A percentile compares a stretch with the other conserved stretches of the same genome.
These are phyloP conservation scores for Hanseniaspora valbyensis DNA, from an alignment of 805 yeast genomes.

Conservation along the genomic window DNA sequence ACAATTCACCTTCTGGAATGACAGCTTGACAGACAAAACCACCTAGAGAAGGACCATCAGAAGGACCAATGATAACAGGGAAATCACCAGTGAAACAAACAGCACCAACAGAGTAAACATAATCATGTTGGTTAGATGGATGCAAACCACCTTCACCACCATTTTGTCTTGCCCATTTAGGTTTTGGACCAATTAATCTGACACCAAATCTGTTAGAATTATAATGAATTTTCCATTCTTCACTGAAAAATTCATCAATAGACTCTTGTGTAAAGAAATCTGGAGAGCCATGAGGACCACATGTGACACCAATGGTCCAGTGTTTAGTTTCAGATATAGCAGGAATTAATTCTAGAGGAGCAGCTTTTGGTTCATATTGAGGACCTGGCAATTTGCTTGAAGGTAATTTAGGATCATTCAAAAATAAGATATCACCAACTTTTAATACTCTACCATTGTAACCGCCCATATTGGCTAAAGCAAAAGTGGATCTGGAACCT, in stretches of 20 bases:
- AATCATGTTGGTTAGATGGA: slow-evolving; percentile 97
- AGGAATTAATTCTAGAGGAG: slow-evolving; percentile 39
- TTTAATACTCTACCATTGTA: slow-evolving; percentile 85
- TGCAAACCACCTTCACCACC: slow-evolving; percentile 98
- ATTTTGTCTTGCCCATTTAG: slow-evolving; percentile 88
- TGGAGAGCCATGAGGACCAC: slow-evolving; percentile 97
- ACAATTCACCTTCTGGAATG: slow-evolving; percentile 89
- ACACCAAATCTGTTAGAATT: slow-evolving; percentile 96
- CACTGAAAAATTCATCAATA: slow-evolving; percentile 59
- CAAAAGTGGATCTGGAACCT: slow-evolving; percentile 94
- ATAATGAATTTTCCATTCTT: slow-evolving; percentile 90
- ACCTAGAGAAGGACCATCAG: slow-evolving; percentile 96
- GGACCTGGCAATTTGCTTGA: slow-evolving; percentile 67
- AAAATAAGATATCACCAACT: slow-evolving; percentile 80
- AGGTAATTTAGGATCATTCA: slow-evolving; percentile 64
- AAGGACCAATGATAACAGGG: slow-evolving; percentile 79
- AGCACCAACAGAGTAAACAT: slow-evolving; percentile 92
- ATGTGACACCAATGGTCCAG: slow-evolving; percentile 87
- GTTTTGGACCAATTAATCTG: slow-evolving; percentile 88
- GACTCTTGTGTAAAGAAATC: slow-evolving; percentile 78
- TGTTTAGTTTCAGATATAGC: slow-evolving; percentile 25
- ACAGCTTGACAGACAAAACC: slow-evolving; percentile 97
- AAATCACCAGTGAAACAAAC: slow-evolving; percentile 97
- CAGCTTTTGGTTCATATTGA: slow-evolving; percentile 46
- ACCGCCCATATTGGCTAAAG: slow-evolving; percentile 87